Base-by-base conservation (phyloP, 495 filamentous ascomycete genomes). In the Aspergillus saccharolyticus region DNA sequence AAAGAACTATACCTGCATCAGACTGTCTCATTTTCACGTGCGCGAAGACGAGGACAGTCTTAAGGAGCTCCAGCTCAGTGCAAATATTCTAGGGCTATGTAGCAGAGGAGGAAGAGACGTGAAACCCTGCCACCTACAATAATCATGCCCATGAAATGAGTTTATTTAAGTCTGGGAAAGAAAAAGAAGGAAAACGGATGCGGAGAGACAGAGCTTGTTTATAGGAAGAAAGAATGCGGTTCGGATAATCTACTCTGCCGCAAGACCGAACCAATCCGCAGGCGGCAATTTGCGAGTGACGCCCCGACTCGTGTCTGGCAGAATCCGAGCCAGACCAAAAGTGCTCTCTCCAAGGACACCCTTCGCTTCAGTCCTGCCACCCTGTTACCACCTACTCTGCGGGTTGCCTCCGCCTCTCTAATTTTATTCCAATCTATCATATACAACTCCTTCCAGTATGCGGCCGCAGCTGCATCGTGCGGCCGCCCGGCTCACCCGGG, bases 401-500 rank as follows among this genome's bases (percentile, higher is more conserved):
- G 43, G 24, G 58, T 57, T 21, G 15, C 16, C 30, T 48, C 25
- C 54, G 47, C 45, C n/a, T n/a, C n/a, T n/a, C n/a, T n/a, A n/a
- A n/a, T 50, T 56, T 49, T 56, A 60, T 62, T 59, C 64, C 63
- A 74, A 75, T 78, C 63, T 63, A 56, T 54, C 60, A 60, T 47
- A 65, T 70, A 71, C 65, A 57, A 55, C 58, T 62, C 52, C 60
- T 66, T 69, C 77, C 81, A 91, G 75, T 70, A 96, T 96, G 91
- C 88, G 90, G 82, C 86, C 88, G 78, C 85, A 89, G 80, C 75
- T 96, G 74, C 80, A 86, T 74, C 88, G 89, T 81, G 89, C 89
- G 83, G 83, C 89, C 80, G 85, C 84, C 81, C 88, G 89, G 82
- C 84, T 85, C 65, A 78, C 83, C 76, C 82, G 82, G 74, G 81